phyloP scores from a whole-genome alignment of 257 asterid genomes.

The Plantago ovata region DNA sequence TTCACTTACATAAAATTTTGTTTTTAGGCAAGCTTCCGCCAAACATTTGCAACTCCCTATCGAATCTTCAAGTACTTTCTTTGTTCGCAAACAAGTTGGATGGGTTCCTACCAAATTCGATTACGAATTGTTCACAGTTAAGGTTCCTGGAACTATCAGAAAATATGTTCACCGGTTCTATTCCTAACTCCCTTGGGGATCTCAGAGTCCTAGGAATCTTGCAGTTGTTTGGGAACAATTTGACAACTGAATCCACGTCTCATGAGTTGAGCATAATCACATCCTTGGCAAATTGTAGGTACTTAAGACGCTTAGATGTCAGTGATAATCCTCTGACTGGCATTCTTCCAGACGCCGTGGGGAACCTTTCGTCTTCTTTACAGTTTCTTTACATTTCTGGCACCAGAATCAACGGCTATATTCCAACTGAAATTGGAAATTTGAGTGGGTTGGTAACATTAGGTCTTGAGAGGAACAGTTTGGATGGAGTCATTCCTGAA shows the following conservation, averaged over 20 bases:
- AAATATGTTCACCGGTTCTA: slow-evolving; percentile 27
- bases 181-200: slow-evolving; percentile 37
- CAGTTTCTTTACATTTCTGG: not conserved
- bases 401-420: slow-evolving; percentile 11
- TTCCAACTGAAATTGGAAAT: slow-evolving; percentile 29
- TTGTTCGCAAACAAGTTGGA: slow-evolving; percentile 20
- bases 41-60: slow-evolving; percentile 21
- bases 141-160: slow-evolving; percentile 7
- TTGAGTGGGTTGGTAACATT: slow-evolving; percentile 24
- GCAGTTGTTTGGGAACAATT: slow-evolving; percentile 25
- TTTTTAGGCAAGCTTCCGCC: slow-evolving; percentile 22
- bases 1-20: slow-evolving; percentile 1
- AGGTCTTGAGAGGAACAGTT: slow-evolving; percentile 17
- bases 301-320: slow-evolving; percentile 13
- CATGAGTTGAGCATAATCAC: slow-evolving; percentile 25
- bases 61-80: slow-evolving; percentile 22
- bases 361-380: slow-evolving; percentile 23
- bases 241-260: slow-evolving; percentile 23
- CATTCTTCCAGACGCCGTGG: slow-evolving; percentile 23
- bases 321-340: slow-evolving; percentile 20
- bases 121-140: slow-evolving; percentile 14
- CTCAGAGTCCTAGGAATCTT: slow-evolving; percentile 26
- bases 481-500: slow-evolving; percentile 22
- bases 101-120: slow-evolving; percentile 31
- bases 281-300: slow-evolving; percentile 31